Conservation (phyloP, 495 filamentous ascomycete species). For the Hypoxylon fuscum region DNA sequence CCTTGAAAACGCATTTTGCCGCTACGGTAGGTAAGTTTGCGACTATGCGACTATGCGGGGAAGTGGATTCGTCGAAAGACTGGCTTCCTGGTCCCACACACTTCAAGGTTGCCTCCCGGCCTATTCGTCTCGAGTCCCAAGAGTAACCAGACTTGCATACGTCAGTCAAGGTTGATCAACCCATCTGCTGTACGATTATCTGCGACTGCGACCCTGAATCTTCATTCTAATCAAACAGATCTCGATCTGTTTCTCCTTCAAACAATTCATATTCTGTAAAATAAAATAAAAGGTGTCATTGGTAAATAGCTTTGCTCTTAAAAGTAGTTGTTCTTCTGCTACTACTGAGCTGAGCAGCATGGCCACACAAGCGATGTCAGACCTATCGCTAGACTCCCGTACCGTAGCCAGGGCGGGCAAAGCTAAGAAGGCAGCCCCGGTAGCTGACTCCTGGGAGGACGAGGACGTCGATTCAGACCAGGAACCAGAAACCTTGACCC, state of each 20-base stretch:
- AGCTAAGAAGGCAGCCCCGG: conserved; percentile 49
- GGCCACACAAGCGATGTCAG: conserved; percentile 44
- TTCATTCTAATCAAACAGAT: neutral
- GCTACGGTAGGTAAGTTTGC: no score
- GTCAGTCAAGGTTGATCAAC: conserved; percentile 8
- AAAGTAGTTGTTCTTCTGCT: no score
- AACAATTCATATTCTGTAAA: neutral
- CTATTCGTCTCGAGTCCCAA: conserved; percentile 8
- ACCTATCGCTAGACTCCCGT: conserved; percentile 47
- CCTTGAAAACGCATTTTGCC: no score
- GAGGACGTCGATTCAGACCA: conserved; percentile 61
- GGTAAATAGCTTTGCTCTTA: no score
- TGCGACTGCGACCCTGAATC: conserved; percentile 27
- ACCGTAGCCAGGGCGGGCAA: conserved; percentile 33
- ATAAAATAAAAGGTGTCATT: conserved; percentile 7
- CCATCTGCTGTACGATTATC: conserved; percentile 27
- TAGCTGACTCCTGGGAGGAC: conserved; percentile 90
- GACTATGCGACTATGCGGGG: conserved; percentile 30
- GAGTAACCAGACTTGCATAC: conserved; percentile 26
- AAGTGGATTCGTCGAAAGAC: conserved; percentile 29
- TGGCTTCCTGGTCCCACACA: neutral
- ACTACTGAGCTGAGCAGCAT: conserved; percentile 18
- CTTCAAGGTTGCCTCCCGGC: conserved; percentile 4
- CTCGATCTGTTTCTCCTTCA: neutral
- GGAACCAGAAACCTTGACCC: conserved; percentile 46